phyloP scores from a whole-genome alignment of 2,329 filamentous ascomycete species.

The Aureobasidium sp. region DNA sequence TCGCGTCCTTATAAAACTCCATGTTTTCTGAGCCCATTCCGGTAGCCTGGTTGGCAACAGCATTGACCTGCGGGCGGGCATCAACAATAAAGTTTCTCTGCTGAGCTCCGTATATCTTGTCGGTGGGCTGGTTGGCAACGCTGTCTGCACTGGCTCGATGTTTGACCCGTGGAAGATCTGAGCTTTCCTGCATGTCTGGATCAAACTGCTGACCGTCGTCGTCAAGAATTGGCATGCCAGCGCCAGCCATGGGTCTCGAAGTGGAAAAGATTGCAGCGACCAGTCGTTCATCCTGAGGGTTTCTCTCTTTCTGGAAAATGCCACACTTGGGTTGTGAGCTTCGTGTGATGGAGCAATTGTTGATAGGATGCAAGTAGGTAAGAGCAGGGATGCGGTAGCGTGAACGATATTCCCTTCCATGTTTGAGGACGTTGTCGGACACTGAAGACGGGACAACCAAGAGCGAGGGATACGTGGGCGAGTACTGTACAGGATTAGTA shows the following conservation, averaged over 20 bases:
- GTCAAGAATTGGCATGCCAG: conserved; percentile 15
- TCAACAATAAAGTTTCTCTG: conserved; percentile 94
- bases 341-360: conserved; percentile 93
- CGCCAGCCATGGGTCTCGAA: conserved; percentile 32
- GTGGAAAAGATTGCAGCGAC: conserved; percentile 88
- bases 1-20: conserved; percentile 89
- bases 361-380: conserved; percentile 91
- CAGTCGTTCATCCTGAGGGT: conserved; percentile 91
- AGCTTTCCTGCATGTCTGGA: conserved; percentile 2
- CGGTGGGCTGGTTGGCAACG: not conserved
- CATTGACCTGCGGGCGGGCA: conserved; percentile 88
- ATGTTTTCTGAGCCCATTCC: conserved; percentile 95
- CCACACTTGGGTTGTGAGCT: conserved; percentile 90
- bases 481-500: conserved; percentile 50
- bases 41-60: conserved; percentile 86
- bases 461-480: conserved; percentile 81
- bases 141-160: not conserved
- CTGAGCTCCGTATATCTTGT: conserved; percentile 73
- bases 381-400: conserved; percentile 80
- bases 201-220: not conserved
- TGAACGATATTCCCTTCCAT: conserved; percentile 83
- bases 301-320: conserved; percentile 70
- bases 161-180: not conserved
- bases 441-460: conserved; percentile 81
- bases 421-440: conserved; percentile 95